Percentiles rank a stretch among this genome's conserved stretches.
Evolutionary conservation across 2,329 filamentous ascomycete genomes (phyloP).

Genomic region (Exophiala viscosa): DNA sequence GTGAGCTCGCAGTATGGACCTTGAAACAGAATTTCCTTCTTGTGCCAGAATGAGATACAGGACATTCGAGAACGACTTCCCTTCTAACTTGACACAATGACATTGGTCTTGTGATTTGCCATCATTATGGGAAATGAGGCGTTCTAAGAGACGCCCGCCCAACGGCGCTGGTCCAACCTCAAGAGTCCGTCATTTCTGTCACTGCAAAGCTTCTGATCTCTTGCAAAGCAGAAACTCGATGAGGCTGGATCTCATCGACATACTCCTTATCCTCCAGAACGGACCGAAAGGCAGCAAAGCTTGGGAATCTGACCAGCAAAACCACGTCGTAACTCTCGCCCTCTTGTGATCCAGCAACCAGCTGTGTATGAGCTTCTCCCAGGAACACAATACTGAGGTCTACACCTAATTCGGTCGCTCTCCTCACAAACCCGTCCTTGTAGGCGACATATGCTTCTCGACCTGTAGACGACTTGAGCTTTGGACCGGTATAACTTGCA

Average conservation of each 20-base stretch:
- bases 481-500: neutral
- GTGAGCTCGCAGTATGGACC: too few species aligned
- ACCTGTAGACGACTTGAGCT: neutral
- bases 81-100: too few species aligned
- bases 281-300: slow-evolving; percentile 5
- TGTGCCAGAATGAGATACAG: too few species aligned
- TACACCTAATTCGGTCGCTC: slow-evolving; percentile 4
- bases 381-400: slow-evolving; percentile 1
- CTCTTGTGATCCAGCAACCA: slow-evolving; percentile 1
- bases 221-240: slow-evolving; percentile 5
- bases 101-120: too few species aligned
- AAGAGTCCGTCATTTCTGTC: neutral
- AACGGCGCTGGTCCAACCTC: neutral
- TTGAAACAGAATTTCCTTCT: too few species aligned
- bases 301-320: slow-evolving; percentile 1
- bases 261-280: slow-evolving; percentile 10
- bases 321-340: slow-evolving; percentile 11
- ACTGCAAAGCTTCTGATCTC: slow-evolving; percentile 9
- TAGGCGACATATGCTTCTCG: slow-evolving; percentile 4
- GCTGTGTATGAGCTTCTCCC: slow-evolving; percentile 6
- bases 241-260: slow-evolving; percentile 3
- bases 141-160: too few species aligned
- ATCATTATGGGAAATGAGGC: too few species aligned
- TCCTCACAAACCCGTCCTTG: slow-evolving; percentile 1
- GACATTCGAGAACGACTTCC: too few species aligned